phyloP scores from a whole-genome alignment of 495 filamentous ascomycete genomes.

The Penicillium macrosclerotiorum region DNA sequence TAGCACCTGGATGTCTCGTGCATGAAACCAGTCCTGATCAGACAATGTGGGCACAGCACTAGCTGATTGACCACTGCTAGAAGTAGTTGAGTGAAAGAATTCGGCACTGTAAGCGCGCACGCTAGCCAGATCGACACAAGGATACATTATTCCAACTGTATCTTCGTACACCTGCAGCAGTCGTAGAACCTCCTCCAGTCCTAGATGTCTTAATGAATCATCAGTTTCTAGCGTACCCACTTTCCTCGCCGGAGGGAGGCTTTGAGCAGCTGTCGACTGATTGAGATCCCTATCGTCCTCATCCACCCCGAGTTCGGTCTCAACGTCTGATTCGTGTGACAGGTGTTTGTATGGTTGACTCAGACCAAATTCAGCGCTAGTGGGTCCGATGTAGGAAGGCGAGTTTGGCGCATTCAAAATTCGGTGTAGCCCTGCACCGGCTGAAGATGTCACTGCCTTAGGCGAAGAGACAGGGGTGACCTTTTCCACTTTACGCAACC shows the following conservation, averaged over 20 bases:
- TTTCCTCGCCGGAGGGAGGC: conserved; percentile 18
- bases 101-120: conserved; percentile 45
- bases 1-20: conserved; percentile 65
- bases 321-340: neutral
- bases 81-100: conserved; percentile 44
- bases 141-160: conserved; percentile 81
- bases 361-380: conserved; percentile 43
- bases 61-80: conserved; percentile 38
- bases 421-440: conserved; percentile 20
- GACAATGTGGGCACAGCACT: conserved; percentile 52
- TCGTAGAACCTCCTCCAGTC: conserved; percentile 62
- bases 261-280: conserved; percentile 19
- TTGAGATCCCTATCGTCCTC: conserved; percentile 15
- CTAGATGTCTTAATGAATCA: conserved; percentile 24
- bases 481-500: conserved; percentile 31
- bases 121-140: conserved; percentile 67
- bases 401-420: conserved; percentile 38
- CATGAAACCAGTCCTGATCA: conserved; percentile 56
- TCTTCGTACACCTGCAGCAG: conserved; percentile 74
- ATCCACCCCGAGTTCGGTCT: neutral
- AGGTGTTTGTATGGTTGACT: conserved; percentile 5
- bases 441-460: neutral
- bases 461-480: conserved; percentile 1
- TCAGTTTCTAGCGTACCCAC: conserved; percentile 1
- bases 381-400: conserved; percentile 39